Conservation (phyloP, 2,329 filamentous ascomycete species). For the Colletotrichum spinosum region DNA sequence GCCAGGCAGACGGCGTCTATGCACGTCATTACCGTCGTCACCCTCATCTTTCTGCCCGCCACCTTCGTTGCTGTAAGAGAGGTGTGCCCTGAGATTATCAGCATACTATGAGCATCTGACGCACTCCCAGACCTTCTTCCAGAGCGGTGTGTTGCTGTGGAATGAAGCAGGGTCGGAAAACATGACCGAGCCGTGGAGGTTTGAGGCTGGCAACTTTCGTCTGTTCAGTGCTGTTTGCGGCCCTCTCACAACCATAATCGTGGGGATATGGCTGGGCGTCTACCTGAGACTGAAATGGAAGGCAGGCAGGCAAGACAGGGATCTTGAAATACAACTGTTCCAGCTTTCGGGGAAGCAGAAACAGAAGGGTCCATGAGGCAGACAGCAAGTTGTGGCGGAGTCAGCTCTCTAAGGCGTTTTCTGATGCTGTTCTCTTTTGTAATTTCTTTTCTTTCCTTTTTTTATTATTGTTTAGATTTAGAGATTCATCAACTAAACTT, state of each 20-base stretch:
- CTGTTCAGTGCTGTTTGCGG: background rate
- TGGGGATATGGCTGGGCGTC: slow-evolving; percentile 1
- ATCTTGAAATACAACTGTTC: background rate
- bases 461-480: too few relatives aligned
- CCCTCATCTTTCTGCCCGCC: slow-evolving; percentile 1
- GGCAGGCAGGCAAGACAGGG: too few relatives aligned
- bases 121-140: slow-evolving; percentile 8
- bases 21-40: slow-evolving; percentile 14
- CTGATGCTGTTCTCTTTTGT: background rate
- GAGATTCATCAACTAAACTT: too few relatives aligned
- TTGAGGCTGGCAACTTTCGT: background rate
- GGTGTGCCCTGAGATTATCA: background rate
- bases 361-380: background rate
- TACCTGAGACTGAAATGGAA: background rate
- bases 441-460: too few relatives aligned
- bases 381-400: too few relatives aligned
- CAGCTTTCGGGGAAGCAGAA: background rate
- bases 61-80: slow-evolving; percentile 26
- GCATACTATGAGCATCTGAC: slow-evolving; percentile 8
- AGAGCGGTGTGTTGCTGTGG: slow-evolving; percentile 9
- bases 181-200: background rate
- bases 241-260: background rate
- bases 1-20: background rate
- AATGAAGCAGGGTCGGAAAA: background rate
- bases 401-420: background rate